phyloP scores from a whole-genome alignment of 2,329 filamentous ascomycete genomes.

The Fusarium burgessii region DNA sequence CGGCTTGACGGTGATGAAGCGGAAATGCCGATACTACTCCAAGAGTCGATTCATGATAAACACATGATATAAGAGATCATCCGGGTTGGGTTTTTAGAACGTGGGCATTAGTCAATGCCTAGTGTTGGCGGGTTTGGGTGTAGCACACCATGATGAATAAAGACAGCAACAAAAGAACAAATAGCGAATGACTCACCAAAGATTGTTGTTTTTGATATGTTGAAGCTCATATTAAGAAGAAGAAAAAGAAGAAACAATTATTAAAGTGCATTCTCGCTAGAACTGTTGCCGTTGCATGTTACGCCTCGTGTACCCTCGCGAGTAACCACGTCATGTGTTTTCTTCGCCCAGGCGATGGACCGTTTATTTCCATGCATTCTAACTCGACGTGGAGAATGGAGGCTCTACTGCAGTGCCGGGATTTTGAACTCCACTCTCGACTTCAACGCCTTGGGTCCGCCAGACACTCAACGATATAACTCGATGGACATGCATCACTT shows the following conservation, averaged over 20 bases:
- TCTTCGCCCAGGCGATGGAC: not conserved
- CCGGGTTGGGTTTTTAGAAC: not conserved
- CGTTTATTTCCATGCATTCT: not conserved
- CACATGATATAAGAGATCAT: rapidly evolving
- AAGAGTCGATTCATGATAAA: not conserved
- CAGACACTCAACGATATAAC: conserved; percentile 3
- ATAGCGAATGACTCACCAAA: not conserved
- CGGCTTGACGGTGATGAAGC: not conserved
- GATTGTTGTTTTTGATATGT: not conserved
- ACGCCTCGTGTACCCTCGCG: conserved; percentile 31
- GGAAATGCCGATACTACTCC: not conserved
- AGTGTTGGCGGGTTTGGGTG: not conserved
- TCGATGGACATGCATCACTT: not conserved
- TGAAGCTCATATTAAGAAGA: rapidly evolving
- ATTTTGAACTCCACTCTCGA: conserved; percentile 2
- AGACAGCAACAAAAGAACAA: conserved; percentile 1
- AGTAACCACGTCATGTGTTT: conserved; percentile 30
- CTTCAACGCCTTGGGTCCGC: not conserved
- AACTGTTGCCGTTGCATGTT: conserved; percentile 18
- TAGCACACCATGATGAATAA: not conserved
- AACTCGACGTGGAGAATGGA: conserved; percentile 3
- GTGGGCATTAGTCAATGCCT: not conserved
- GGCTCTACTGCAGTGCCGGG: conserved; percentile 5
- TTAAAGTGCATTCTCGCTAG: not conserved
- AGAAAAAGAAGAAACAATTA: not conserved